These are phyloP conservation scores for Suhomyces emberorum DNA, from an alignment of 805 yeast genomes.

Conservation along the genomic window DNA sequence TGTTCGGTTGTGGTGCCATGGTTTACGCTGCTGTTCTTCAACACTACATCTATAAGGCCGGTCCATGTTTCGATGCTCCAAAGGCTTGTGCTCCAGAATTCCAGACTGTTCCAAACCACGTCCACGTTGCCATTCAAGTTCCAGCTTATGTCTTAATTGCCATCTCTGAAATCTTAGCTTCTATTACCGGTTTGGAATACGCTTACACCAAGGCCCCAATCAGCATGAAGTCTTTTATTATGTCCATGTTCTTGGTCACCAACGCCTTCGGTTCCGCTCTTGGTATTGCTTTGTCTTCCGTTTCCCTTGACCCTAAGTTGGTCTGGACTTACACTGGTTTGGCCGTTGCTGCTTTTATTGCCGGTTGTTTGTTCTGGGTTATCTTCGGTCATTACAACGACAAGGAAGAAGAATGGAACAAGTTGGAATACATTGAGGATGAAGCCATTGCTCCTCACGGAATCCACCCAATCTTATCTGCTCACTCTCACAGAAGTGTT, in stretches of 20 bases:
- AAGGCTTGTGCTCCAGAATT: conserved; percentile 44
- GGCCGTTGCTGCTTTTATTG: conserved; percentile 54
- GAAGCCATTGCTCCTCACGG: conserved; percentile 8
- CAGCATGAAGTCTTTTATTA: conserved; percentile 61
- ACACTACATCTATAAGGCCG: conserved; percentile 61
- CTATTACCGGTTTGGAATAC: conserved; percentile 78
- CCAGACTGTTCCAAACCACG: conserved; percentile 45
- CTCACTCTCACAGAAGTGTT: conserved; percentile 14
- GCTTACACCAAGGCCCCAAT: conserved; percentile 83
- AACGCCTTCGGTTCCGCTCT: conserved; percentile 76
- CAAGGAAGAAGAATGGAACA: conserved; percentile 56
- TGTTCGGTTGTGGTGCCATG: conserved; percentile 64
- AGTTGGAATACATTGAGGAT: conserved; percentile 37
- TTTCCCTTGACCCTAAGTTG: conserved; percentile 65
- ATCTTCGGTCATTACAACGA: conserved; percentile 52
- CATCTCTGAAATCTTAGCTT: conserved; percentile 73
- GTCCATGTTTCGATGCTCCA: conserved; percentile 71
- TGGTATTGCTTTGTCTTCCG: conserved; percentile 69
- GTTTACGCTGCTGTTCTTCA: conserved; percentile 75
- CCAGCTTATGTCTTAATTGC: conserved; percentile 74
- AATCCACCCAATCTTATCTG: conserved; percentile 12
- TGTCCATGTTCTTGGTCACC: conserved; percentile 64
- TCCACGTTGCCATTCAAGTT: conserved; percentile 69
- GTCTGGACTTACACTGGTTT: conserved; percentile 68
- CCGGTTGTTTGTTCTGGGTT: conserved; percentile 63